These are phyloP conservation scores for Fusarium chlamydosporum DNA, from an alignment of 2,329 filamentous ascomycete species.

Conservation along the genomic window DNA sequence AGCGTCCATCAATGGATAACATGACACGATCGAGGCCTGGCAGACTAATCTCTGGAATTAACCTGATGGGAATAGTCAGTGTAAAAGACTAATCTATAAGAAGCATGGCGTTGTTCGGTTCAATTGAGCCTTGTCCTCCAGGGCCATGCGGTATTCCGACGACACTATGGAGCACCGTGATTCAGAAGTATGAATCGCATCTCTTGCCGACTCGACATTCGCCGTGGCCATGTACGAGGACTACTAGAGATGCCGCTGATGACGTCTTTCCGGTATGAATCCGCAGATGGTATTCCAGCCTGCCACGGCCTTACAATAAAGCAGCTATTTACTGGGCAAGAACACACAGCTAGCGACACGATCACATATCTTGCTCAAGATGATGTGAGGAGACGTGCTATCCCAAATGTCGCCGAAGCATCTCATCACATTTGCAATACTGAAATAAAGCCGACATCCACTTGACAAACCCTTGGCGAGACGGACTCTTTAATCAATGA, in stretches of 20 bases:
- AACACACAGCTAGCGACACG: not conserved
- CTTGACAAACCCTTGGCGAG: not conserved
- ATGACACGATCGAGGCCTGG: constrained; percentile 3
- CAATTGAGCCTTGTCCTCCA: not conserved
- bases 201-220: not conserved
- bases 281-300: no score
- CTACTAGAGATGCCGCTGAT: not conserved
- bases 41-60: constrained; percentile 1
- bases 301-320: not conserved
- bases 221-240: not conserved
- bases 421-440: constrained; percentile 19
- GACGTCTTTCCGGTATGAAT: no score
- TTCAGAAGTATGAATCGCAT: not conserved
- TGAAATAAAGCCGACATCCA: not conserved
- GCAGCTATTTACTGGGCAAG: not conserved
- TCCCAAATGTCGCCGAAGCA: not conserved
- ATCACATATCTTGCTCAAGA: constrained; percentile 1
- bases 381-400: not conserved
- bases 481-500: not conserved
- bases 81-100: constrained; percentile 1
- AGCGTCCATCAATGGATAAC: not conserved
- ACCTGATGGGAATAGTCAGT: not conserved
- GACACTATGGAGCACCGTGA: no score
- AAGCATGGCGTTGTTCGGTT: not conserved
- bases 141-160: not conserved